phyloP scores from a whole-genome alignment of 78 protist species.

The Planoprotostelium fungivorum region DNA sequence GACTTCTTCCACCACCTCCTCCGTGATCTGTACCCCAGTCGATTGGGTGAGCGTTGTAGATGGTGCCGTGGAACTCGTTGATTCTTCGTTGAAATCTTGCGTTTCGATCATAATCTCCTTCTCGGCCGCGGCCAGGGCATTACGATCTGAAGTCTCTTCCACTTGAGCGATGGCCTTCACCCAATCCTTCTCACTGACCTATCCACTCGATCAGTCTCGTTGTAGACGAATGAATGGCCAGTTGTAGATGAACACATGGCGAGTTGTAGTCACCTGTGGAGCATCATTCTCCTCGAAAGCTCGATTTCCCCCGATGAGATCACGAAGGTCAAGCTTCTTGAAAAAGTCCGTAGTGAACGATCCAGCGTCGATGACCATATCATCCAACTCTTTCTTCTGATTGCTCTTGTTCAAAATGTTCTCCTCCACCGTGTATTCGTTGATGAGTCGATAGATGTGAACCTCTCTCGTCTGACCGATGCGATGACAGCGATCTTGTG shows the following conservation, averaged over 20 bases:
- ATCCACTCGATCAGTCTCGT: not conserved
- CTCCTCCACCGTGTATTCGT: conserved; percentile 85
- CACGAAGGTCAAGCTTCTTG: conserved; percentile 23
- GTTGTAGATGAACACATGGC: not conserved
- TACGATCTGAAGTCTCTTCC: conserved; percentile 42
- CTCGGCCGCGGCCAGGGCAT: conserved; percentile 27
- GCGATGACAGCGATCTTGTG: conserved; percentile 96
- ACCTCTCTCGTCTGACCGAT: conserved; percentile 96
- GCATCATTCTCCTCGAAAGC: not conserved
- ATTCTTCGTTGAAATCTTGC: conserved; percentile 26
- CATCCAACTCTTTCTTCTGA: conserved; percentile 76
- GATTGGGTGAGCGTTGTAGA: not conserved
- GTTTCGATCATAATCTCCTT: conserved; percentile 35
- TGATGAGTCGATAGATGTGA: conserved; percentile 89
- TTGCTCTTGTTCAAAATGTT: conserved; percentile 81
- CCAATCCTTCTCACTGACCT: conserved; percentile 35
- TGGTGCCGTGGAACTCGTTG: not conserved
- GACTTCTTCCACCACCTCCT: not conserved
- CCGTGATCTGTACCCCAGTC: not conserved
- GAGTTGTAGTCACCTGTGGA: not conserved
- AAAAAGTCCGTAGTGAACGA: conserved; percentile 66
- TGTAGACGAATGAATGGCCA: not conserved
- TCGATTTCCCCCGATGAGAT: conserved; percentile 3
- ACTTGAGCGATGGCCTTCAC: conserved; percentile 25
- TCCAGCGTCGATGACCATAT: conserved; percentile 69